A percentile compares a stretch with the other conserved stretches of the same genome.
phyloP scores from a whole-genome alignment of 495 filamentous ascomycete genomes.

The Tetracladium marchalianum region DNA sequence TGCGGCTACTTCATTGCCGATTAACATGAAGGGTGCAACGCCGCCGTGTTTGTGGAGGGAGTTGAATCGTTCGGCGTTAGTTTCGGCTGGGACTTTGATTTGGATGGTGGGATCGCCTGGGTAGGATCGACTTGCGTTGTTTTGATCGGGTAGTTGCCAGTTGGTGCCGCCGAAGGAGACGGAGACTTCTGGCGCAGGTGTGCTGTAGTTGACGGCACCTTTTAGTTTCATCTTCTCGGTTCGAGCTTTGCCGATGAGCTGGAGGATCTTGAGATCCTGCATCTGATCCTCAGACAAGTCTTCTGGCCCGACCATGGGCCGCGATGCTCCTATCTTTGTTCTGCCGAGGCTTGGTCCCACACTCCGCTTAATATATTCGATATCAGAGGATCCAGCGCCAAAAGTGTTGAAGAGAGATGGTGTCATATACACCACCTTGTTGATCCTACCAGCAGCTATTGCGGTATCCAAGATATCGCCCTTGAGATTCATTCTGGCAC shows the following conservation, averaged over 20 bases:
- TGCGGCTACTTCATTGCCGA: conserved; percentile 64
- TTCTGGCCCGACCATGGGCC: conserved; percentile 2
- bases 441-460: conserved; percentile 60
- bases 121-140: background rate
- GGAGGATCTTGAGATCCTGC: conserved; percentile 7
- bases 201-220: conserved; percentile 3
- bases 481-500: conserved; percentile 49
- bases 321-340: background rate
- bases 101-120: conserved; percentile 13
- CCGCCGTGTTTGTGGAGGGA: conserved; percentile 17
- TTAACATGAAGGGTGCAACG: conserved; percentile 58
- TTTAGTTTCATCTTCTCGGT: background rate
- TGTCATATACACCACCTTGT: conserved; percentile 67
- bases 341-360: background rate
- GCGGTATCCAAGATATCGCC: conserved; percentile 61
- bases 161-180: conserved; percentile 1
- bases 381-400: background rate
- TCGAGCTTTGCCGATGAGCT: conserved; percentile 10
- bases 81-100: background rate
- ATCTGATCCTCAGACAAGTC: conserved; percentile 6
- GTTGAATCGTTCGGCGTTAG: background rate
- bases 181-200: background rate
- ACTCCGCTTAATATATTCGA: background rate
- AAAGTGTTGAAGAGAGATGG: conserved; percentile 28
- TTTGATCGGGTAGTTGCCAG: background rate